Evolutionary conservation across 306 rosid genomes (phyloP).

Genomic region (Prunus kanzakura): DNA sequence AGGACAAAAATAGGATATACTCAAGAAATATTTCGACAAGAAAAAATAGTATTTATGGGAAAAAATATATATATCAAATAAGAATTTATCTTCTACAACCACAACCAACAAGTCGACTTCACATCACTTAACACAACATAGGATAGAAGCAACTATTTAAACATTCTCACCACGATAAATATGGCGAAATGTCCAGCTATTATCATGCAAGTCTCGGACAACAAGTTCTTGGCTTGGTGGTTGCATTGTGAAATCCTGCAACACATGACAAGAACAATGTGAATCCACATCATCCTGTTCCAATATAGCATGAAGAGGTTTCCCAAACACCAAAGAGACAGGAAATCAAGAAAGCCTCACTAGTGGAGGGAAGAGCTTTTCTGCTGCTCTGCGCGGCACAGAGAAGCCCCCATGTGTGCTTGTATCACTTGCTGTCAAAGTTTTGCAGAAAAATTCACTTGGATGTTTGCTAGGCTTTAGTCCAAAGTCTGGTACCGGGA

Average conservation of each 20-base stretch:
- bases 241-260: slow-evolving; percentile 83
- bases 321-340: not conserved
- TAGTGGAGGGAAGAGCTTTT: slow-evolving; percentile 84
- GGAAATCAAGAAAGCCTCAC: slow-evolving; percentile 36
- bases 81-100: not conserved
- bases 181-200: slow-evolving; percentile 90
- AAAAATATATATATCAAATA: not conserved
- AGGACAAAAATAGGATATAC: slow-evolving; percentile 4
- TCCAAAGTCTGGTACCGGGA: slow-evolving; percentile 83
- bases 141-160: not conserved
- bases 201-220: slow-evolving; percentile 88
- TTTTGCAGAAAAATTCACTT: slow-evolving; percentile 89
- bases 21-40: not conserved
- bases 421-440: slow-evolving; percentile 93
- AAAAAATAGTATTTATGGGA: not conserved
- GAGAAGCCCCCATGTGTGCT: slow-evolving; percentile 96
- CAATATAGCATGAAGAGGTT: not conserved
- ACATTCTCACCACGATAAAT: slow-evolving; percentile 74
- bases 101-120: not conserved
- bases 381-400: slow-evolving; percentile 94
- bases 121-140: not conserved
- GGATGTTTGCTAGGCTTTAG: slow-evolving; percentile 82
- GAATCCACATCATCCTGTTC: slow-evolving; percentile 1
- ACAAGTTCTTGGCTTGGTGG: slow-evolving; percentile 91
- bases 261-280: not conserved